Base-by-base conservation (phyloP, 768 basidiomycete genomes). In the Mycena kentingensis region DNA sequence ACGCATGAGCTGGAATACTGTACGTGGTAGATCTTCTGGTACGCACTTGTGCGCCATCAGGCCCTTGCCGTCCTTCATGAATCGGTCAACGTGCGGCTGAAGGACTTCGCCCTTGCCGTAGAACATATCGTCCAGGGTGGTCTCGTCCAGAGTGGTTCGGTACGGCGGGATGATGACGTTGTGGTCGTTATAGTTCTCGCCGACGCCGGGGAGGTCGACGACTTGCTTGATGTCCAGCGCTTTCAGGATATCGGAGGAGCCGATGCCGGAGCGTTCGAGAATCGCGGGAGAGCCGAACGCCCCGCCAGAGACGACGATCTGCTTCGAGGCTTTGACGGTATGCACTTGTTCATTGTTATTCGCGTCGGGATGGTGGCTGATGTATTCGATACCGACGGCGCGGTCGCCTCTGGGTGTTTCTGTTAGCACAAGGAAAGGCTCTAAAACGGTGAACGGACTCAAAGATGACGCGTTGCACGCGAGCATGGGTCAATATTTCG, bases 171-270 rank as follows among this genome's bases (percentile, higher is more conserved):
- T 64, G 3, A 67, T 52, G 27, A 70, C 36, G 52, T 70, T 74
- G 53, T 79, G 79, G 54, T 79, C 83, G 57, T 77, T 73, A 46
- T 80, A 82, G 56, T 89, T 80, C 62, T 87, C 84, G 11, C 90
- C 90, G 0, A 94, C 90, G 16, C 85, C 85, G 1, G 88, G 87
- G 13, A 91, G 77, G 49, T 88, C 81, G 15, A 87, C 74, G 24
- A 81, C 45, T 52, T 74, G 71, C 6, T 67, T 58, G 27, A 92
- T 77, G 12, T 72, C 73, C 46, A 78, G 68, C 28, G 67, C 69
- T 32, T 76, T 61, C 34, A 90, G 69, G 35, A 85, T 58, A 1
- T 67, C 63, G 2, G 63, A 58, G 1, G 78, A 73, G 2, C 90
- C 90, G 48, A 94, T 85, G 6, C 90, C 88, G 0, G 85, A 87